Base-by-base conservation (phyloP, 495 filamentous ascomycete species). In the Penicillium coffeae region DNA sequence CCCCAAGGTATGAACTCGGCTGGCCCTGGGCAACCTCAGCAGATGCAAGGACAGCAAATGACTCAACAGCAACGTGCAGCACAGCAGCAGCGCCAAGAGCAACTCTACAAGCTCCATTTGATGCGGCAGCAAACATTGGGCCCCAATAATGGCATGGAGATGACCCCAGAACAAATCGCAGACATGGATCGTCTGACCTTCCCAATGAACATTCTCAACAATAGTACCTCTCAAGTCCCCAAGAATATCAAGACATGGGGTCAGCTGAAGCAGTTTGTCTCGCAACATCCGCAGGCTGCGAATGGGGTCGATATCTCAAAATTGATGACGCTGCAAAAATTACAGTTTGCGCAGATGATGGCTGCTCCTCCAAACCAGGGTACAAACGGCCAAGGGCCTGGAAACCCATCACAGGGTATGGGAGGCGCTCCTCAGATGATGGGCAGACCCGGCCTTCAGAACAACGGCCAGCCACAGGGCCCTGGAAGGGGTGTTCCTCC, bases 181-280 rank as follows among this genome's bases (percentile, higher is more conserved):
- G 63, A 73, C n/a, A 79, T 79, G 76, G 75, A 79, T 50, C 61
- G 59, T 13, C 19, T 68, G 2, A 44, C 51, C 13, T 76, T 75
- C 42, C 74, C 74, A 3, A 64, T 59, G 2, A 55, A 58, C 3
- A 64, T 78, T 14, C 45, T 77, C 6, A 66, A 57, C 38, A 67
- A 53, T 42, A 47, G 51, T 9, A 46, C 30, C 36, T 46, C 68
- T 38, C 68, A 70, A 9, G 62, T 84, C 0, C 84, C 87, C 2
- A 76, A 75, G 13, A 65, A 83, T 2, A 64, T 86, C 14, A 85
- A 81, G 59, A 84, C 81, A 46, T 94, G 88, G 88, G 76, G 74
- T 21, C 80, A 86, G 41, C 68, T 94, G 0, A 90, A 88, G 61
- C 65, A 79, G 34, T 87, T 77, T 73, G 67, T 80, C 1, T 41